phyloP scores from a whole-genome alignment of 371 early-diverging fungal genomes.

The Syncephalastrum racemosum region DNA sequence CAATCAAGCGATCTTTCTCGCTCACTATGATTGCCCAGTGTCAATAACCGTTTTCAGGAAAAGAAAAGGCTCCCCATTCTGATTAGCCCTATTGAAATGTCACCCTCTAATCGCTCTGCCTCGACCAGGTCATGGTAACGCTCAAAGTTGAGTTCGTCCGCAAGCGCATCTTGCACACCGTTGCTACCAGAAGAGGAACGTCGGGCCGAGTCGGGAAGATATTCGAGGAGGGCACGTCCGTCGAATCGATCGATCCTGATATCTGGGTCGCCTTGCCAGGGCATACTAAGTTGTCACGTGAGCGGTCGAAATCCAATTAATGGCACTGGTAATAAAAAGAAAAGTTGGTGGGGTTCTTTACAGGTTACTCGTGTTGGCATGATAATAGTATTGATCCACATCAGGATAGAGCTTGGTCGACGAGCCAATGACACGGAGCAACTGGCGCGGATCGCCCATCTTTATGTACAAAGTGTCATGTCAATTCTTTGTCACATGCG shows the following conservation, averaged over 20 bases:
- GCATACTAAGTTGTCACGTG: slow-evolving; percentile 31
- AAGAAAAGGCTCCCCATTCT: neutral
- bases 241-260: slow-evolving; percentile 59
- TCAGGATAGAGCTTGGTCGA: slow-evolving; percentile 49
- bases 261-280: slow-evolving; percentile 52
- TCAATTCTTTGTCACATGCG: neutral
- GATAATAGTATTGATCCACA: slow-evolving; percentile 54
- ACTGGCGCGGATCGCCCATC: slow-evolving; percentile 61
- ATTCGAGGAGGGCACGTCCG: slow-evolving; percentile 57
- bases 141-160: slow-evolving; percentile 53
- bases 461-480: slow-evolving; percentile 14
- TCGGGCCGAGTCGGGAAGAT: slow-evolving; percentile 32
- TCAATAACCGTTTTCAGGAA: neutral
- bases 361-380: slow-evolving; percentile 53
- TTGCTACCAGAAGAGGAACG: no score
- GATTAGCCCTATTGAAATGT: neutral
- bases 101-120: slow-evolving; percentile 53
- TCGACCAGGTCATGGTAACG: slow-evolving; percentile 60
- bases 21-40: slow-evolving; percentile 22
- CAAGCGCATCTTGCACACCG: slow-evolving; percentile 27
- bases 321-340: neutral
- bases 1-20: slow-evolving; percentile 42
- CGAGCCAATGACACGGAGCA: slow-evolving; percentile 56
- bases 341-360: slow-evolving; percentile 26
- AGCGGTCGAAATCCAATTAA: neutral